Conservation (phyloP, 768 basidiomycete species). For the Serendipita sp. region DNA sequence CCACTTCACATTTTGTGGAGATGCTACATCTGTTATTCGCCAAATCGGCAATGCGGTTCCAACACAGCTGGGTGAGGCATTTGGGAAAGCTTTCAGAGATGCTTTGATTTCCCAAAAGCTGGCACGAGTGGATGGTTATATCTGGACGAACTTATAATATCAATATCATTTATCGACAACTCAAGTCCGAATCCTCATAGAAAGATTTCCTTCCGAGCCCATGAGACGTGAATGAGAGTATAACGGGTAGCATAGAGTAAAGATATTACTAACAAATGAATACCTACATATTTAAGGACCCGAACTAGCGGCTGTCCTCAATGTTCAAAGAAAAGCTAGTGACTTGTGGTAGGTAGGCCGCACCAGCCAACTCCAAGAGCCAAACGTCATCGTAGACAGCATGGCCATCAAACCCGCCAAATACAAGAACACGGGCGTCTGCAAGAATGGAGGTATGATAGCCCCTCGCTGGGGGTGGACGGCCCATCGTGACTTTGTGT, state of each 20-base stretch:
- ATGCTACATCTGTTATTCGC: background rate
- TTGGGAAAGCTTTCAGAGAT: background rate
- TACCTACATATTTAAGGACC: background rate
- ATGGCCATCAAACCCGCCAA: slow-evolving; percentile 54
- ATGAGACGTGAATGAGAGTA: too few relatives aligned
- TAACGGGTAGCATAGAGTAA: too few relatives aligned
- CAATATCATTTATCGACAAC: too few relatives aligned
- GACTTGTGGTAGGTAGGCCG: slow-evolving; percentile 81
- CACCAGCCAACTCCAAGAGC: slow-evolving; percentile 69
- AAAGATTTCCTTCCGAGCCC: too few relatives aligned
- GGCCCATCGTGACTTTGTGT: slow-evolving; percentile 46
- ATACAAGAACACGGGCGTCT: slow-evolving; percentile 70
- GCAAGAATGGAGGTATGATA: slow-evolving; percentile 73
- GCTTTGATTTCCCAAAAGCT: background rate
- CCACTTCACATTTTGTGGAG: background rate
- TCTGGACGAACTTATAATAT: background rate
- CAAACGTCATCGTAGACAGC: slow-evolving; percentile 68
- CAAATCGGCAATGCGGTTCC: background rate
- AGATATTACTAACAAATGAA: background rate
- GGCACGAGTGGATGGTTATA: background rate
- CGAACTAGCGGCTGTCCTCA: background rate
- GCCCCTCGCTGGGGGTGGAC: slow-evolving; percentile 55
- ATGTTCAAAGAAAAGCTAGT: slow-evolving; percentile 44
- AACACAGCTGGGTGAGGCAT: background rate
- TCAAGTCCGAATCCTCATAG: too few relatives aligned